Evolutionary conservation across 1,284 basidiomycete genomes (phyloP).

Genomic region (Rhodotorula sp.): DNA sequence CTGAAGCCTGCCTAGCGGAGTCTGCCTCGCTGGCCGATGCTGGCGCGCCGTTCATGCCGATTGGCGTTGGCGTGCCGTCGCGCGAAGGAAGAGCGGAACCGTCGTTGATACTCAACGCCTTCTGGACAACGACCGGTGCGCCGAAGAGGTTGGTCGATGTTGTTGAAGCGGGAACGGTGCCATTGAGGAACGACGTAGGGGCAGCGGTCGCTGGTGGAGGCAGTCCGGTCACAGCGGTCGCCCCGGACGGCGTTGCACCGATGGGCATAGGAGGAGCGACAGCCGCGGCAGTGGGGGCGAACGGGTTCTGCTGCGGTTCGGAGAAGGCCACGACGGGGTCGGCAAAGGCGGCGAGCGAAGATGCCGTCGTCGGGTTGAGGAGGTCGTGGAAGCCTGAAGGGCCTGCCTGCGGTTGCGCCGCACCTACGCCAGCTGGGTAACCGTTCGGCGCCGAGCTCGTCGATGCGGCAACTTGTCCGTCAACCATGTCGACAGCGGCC

Average conservation of each 20-base stretch:
- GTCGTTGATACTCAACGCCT: not conserved
- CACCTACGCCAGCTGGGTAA: not conserved
- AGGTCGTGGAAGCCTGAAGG: slow-evolving; percentile 13
- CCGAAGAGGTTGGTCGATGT: slow-evolving; percentile 2
- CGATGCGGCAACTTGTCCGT: not conserved
- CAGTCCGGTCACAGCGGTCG: not conserved
- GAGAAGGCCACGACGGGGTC: not conserved
- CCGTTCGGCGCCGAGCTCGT: not conserved
- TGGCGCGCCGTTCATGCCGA: not conserved
- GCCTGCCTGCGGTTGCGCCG: not conserved
- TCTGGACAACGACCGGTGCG: not conserved
- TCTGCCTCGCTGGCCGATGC: too few species aligned
- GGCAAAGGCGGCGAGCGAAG: not conserved
- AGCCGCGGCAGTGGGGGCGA: not conserved
- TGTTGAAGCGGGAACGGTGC: not conserved
- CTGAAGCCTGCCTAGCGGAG: too few species aligned
- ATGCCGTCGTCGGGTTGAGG: slow-evolving; percentile 29
- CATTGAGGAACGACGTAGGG: slow-evolving; percentile 4
- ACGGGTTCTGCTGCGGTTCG: not conserved
- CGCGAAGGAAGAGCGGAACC: not conserved
- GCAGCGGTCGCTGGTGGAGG: not conserved
- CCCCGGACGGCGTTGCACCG: slow-evolving; percentile 9
- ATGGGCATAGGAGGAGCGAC: slow-evolving; percentile 30
- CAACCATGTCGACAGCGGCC: not conserved
- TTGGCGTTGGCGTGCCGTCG: slow-evolving; percentile 7